These are phyloP conservation scores for Austroboletus niveus DNA, from an alignment of 1,284 basidiomycete genomes.

Conservation along the genomic window DNA sequence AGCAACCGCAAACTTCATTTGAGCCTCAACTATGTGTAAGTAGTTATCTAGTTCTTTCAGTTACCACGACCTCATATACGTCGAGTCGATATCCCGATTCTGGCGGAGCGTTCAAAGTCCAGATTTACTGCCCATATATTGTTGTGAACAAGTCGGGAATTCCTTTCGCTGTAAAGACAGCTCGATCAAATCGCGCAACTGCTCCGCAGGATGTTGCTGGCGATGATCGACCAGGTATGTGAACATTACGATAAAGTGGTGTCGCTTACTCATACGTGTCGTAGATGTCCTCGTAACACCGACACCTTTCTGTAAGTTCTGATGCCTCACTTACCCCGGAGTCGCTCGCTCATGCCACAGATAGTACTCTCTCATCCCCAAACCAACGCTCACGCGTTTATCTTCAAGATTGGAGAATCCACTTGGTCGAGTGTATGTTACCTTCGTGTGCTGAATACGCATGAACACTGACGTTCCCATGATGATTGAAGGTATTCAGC, in stretches of 20 bases:
- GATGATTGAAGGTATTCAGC: slow-evolving; percentile 59
- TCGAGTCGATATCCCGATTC: slow-evolving; percentile 81
- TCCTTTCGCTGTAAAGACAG: slow-evolving; percentile 77
- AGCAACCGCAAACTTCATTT: slow-evolving; percentile 80
- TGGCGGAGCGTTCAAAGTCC: slow-evolving; percentile 98
- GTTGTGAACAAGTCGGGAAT: slow-evolving; percentile 93
- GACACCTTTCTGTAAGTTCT: slow-evolving; percentile 72
- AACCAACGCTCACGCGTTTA: slow-evolving; percentile 82
- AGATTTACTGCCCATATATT: slow-evolving; percentile 93
- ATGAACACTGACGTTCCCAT: slow-evolving; percentile 5
- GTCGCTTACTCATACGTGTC: slow-evolving; percentile 8
- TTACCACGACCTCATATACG: slow-evolving; percentile 2
- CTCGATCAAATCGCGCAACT: slow-evolving; percentile 68
- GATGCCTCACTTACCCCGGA: slow-evolving; percentile 34
- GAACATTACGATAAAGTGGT: background rate
- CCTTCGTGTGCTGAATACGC: background rate
- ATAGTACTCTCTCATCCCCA: slow-evolving; percentile 87
- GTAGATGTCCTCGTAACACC: slow-evolving; percentile 59
- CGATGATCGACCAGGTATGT: slow-evolving; percentile 56
- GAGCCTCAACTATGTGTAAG: slow-evolving; percentile 86
- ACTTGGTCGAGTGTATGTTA: slow-evolving; percentile 79
- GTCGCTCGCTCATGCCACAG: slow-evolving; percentile 26
- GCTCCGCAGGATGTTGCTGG: slow-evolving; percentile 85
- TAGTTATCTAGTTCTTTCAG: slow-evolving; percentile 5
- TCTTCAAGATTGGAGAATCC: slow-evolving; percentile 85